Conservation (phyloP, 2,329 filamentous ascomycete species). For the Aaosphaeria pasadenensis region DNA sequence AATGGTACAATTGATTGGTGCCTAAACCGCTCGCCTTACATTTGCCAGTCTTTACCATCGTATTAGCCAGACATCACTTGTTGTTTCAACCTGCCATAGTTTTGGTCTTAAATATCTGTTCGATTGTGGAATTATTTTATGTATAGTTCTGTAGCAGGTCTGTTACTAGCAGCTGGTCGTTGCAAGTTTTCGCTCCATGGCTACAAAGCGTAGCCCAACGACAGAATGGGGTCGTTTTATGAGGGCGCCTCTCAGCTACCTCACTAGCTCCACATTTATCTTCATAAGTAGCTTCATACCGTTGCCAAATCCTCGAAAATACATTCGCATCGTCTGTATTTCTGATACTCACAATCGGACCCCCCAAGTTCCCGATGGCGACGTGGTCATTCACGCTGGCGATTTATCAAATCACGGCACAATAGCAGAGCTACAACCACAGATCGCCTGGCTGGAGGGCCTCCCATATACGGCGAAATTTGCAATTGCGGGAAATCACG, state of each 20-base stretch:
- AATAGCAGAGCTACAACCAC: conserved; percentile 66
- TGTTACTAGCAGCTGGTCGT: too few species aligned
- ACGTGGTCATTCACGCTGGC: conserved; percentile 83
- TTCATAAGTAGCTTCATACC: neutral
- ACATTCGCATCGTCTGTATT: conserved; percentile 76
- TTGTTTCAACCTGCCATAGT: too few species aligned
- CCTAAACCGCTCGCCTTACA: too few species aligned
- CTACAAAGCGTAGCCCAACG: too few species aligned
- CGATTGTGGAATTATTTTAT: too few species aligned
- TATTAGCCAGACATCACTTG: too few species aligned
- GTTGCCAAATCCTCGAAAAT: neutral
- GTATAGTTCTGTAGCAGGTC: too few species aligned
- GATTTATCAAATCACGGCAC: conserved; percentile 74
- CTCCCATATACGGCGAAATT: conserved; percentile 76
- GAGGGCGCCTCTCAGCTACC: neutral
- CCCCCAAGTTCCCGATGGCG: conserved; percentile 62
- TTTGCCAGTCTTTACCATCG: too few species aligned
- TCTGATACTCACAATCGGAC: conserved; percentile 73
- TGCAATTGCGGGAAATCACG: conserved; percentile 81
- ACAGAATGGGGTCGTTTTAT: too few species aligned
- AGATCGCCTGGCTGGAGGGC: conserved; percentile 73
- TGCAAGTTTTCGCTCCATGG: too few species aligned
- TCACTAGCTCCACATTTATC: neutral
- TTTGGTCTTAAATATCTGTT: too few species aligned
- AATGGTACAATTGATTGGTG: too few species aligned